A percentile compares a stretch with the other conserved stretches of the same genome.
phyloP scores from a whole-genome alignment of 2,329 filamentous ascomycete genomes.

The Trichophyton mentagrophytes region DNA sequence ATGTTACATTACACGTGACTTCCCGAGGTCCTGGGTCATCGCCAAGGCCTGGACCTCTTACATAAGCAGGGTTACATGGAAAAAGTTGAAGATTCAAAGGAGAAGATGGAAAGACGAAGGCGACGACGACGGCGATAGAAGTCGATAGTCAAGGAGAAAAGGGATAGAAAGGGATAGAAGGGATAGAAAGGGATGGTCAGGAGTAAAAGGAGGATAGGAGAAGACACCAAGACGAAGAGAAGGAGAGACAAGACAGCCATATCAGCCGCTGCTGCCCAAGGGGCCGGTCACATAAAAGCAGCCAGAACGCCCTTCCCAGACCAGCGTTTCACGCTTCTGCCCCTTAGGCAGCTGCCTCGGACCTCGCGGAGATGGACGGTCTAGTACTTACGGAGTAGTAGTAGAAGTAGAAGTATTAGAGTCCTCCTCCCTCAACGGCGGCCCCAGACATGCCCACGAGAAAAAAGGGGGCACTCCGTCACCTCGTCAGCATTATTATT shows the following conservation, averaged over 20 bases:
- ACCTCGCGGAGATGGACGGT: no score
- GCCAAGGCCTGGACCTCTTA: neutral
- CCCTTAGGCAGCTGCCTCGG: neutral
- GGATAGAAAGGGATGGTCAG: no score
- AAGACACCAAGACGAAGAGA: no score
- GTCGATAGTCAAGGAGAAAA: no score
- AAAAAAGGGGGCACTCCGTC: neutral
- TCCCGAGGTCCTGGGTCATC: neutral
- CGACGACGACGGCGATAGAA: no score
- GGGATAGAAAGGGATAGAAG: no score
- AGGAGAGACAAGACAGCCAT: no score
- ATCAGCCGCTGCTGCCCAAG: neutral
- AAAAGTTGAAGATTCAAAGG: neutral
- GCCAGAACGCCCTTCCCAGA: neutral
- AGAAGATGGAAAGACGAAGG: no score
- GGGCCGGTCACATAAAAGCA: neutral
- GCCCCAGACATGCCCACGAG: neutral
- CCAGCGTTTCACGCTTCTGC: constrained; percentile 1
- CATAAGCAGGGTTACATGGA: neutral
- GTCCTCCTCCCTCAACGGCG: neutral
- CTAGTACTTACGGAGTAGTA: no score
- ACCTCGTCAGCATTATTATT: neutral
- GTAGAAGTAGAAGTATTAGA: no score
- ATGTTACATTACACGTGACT: neutral
- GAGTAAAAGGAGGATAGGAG: no score